These are phyloP conservation scores for Metrosideros polymorpha DNA, from an alignment of 441 rosid genomes.

Conservation along the genomic window DNA sequence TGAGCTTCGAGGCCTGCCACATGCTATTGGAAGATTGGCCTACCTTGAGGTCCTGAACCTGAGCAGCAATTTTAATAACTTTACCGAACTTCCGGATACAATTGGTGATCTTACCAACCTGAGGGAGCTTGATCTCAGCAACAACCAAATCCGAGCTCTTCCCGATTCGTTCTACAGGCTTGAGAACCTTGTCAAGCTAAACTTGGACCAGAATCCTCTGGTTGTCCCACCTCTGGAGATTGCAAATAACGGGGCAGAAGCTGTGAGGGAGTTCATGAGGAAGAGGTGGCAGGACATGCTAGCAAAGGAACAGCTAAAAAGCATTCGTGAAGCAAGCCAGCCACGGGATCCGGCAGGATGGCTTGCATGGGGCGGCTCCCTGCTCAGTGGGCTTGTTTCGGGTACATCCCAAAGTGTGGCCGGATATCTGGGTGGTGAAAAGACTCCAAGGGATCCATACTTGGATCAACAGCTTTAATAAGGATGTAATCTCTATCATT, in stretches of 20 bases:
- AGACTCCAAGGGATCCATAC: constrained; percentile 19
- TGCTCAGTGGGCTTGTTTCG: constrained; percentile 29
- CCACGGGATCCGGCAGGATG: constrained; percentile 39
- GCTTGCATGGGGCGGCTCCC: constrained; percentile 45
- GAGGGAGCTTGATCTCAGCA: constrained; percentile 57
- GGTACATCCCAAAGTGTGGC: constrained; percentile 27
- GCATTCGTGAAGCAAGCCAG: constrained; percentile 28
- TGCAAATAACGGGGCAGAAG: constrained; percentile 39
- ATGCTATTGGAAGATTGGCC: constrained; percentile 37
- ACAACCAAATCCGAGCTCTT: constrained; percentile 52
- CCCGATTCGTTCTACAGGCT: constrained; percentile 45
- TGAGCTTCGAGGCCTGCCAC: constrained; percentile 49
- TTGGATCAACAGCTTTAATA: constrained; percentile 28
- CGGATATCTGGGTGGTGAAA: constrained; percentile 19
- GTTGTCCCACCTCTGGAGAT: constrained; percentile 38
- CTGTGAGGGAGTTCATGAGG: constrained; percentile 45
- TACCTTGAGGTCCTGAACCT: constrained; percentile 48
- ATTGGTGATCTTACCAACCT: constrained; percentile 39
- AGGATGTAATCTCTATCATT: not conserved
- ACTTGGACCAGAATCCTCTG: constrained; percentile 56
- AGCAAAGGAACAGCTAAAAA: constrained; percentile 32
- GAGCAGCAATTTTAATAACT: constrained; percentile 54
- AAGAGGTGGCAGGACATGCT: constrained; percentile 39
- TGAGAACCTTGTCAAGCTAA: constrained; percentile 38
- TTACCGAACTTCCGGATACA: constrained; percentile 43